Evolutionary conservation across 352 stramenopile genomes (phyloP).

Genomic region (Pythium sp.): DNA sequence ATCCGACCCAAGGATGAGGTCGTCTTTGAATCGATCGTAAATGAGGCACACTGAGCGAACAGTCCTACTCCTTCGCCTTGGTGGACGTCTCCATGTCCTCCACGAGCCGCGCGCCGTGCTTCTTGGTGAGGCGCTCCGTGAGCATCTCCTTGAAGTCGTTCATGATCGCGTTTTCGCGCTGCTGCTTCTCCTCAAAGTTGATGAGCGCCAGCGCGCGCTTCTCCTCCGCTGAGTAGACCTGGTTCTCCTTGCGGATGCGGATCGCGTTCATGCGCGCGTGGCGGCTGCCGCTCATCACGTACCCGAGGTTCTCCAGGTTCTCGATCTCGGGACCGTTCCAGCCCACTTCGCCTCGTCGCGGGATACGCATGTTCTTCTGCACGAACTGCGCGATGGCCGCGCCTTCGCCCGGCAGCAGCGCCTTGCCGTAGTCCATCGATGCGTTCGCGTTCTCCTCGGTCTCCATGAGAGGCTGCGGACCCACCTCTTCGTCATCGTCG

Average conservation of each 20-base stretch:
- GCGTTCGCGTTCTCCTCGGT: constrained; percentile 45
- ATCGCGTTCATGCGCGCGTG: constrained; percentile 99
- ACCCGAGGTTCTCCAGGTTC: constrained; percentile 91
- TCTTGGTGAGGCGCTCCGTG: constrained; percentile 83
- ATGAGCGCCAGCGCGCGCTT: constrained; percentile 97
- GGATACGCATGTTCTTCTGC: constrained; percentile 99
- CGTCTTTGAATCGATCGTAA: no score
- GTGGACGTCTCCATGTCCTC: constrained; percentile 81
- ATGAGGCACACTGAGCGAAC: no score
- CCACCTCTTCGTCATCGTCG: constrained; percentile 85
- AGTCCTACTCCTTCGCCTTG: constrained; percentile 28
- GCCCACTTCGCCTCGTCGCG: constrained; percentile 97
- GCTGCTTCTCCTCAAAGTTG: constrained; percentile 98
- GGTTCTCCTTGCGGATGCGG: constrained; percentile 98
- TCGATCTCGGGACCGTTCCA: constrained; percentile 97
- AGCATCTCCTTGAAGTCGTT: constrained; percentile 96
- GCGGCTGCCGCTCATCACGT: constrained; percentile 97
- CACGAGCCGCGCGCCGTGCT: constrained; percentile 81
- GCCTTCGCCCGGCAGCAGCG: constrained; percentile 92
- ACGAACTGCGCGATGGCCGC: constrained; percentile 97
- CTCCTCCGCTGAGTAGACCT: constrained; percentile 99
- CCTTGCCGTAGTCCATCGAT: constrained; percentile 89
- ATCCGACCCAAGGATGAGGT: no score
- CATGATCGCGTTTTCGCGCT: constrained; percentile 97
- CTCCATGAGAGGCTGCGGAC: constrained; percentile 71